Percentiles rank a stretch among this genome's conserved stretches.
phyloP scores from a whole-genome alignment of 129 eudicot genomes.

The Lonicera japonica region DNA sequence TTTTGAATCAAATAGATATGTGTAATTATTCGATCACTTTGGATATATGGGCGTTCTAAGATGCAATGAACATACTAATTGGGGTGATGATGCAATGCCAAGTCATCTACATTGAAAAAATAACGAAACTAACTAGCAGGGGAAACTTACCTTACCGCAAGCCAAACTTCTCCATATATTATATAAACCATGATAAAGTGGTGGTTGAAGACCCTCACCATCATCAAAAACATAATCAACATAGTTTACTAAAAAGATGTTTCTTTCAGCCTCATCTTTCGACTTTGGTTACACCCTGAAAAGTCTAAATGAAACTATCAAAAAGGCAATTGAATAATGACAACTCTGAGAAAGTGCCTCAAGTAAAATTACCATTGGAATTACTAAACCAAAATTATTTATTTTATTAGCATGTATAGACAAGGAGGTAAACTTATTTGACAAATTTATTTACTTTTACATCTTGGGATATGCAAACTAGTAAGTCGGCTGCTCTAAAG shows the following conservation, averaged over 20 bases:
- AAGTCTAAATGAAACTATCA: background rate
- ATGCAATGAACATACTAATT: constrained; percentile 1
- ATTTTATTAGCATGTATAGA: no score
- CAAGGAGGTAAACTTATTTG: no score
- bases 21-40: no score
- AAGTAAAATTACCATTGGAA: no score
- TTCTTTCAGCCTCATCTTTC: constrained; percentile 94
- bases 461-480: no score
- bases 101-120: background rate
- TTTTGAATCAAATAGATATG: no score
- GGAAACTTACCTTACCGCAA: constrained; percentile 81
- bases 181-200: constrained; percentile 95
- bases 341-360: no score
- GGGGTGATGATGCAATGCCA: background rate
- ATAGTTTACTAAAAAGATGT: constrained; percentile 77
- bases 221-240: constrained; percentile 97
- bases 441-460: no score
- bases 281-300: constrained; percentile 95
- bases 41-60: background rate
- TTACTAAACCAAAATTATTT: no score
- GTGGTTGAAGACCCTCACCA: constrained; percentile 94
- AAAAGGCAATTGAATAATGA: background rate
- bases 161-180: constrained; percentile 99
- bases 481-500: no score
- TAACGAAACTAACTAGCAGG: background rate